Base-by-base conservation (phyloP, 768 basidiomycete genomes). In the Suillus paluster region DNA sequence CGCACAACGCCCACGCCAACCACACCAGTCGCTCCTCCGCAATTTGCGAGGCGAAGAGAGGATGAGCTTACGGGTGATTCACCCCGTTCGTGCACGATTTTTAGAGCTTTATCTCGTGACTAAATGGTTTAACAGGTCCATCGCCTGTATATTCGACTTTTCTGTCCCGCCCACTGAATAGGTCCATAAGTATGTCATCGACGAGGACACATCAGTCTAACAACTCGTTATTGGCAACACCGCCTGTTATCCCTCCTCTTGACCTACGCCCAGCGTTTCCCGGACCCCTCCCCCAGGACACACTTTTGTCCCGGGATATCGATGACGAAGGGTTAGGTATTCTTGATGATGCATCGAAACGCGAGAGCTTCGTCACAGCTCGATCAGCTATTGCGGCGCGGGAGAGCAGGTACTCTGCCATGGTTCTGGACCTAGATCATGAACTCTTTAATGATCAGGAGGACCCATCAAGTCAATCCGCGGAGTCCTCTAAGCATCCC, bases 181-280 rank as follows among this genome's bases (percentile, higher is more conserved):
- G 89, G 38, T 86, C 89, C 6, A 77, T 83, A 46, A 89, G 87
- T 27, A 81, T 88, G 61, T 84, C 82, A 1, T 90, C 89, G 2
- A 86, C 86, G 17, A 81, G 81, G 48, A 87, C 85, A 1, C 83
- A 87, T 60, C 72, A 79, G 39, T 85, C 86, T 5, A 75, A 76
- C 15, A 67, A 67, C 15, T 82, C 79, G 17, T 39, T 19, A 63
- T 65, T 71, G 64, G 68, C 72, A 62, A 68, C 78, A 23, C 79
- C 75, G 4, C 86, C 87, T 1, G 75, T 73, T 21, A 85, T 90
- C 44, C 85, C 86, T 4, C 84, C 87, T 5, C 73, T 89, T 38
- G 86, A 89, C 68, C 72, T 87, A 21, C 78, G 79, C 34, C 86
- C 86, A 15, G 80, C 81, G 36, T 85, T 88, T 66, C 81, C 78